Evolutionary conservation across 2,329 filamentous ascomycete genomes (phyloP).

Genomic region (Anisogramma anomala): DNA sequence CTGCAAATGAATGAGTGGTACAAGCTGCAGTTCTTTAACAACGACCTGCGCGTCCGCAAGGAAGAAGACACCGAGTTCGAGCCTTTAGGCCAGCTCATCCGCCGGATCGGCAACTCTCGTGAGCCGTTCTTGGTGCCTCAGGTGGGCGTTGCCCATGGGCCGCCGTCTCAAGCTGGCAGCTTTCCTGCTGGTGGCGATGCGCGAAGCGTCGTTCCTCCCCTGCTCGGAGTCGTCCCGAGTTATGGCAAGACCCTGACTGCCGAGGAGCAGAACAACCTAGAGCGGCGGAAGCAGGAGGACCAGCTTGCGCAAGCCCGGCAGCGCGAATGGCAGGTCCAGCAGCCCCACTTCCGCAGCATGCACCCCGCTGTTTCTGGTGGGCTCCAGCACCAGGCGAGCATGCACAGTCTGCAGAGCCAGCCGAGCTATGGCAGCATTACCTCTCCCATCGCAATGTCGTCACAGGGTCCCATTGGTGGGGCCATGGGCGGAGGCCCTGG

Average conservation of each 20-base stretch:
- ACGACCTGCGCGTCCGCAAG: constrained; percentile 89
- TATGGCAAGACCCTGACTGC: constrained; percentile 94
- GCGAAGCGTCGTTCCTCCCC: constrained; percentile 68
- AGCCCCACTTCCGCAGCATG: constrained; percentile 67
- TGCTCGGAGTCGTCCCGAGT: constrained; percentile 86
- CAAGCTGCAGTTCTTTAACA: constrained; percentile 94
- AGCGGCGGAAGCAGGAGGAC: constrained; percentile 94
- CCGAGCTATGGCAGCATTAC: constrained; percentile 92
- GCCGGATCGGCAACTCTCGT: constrained; percentile 90
- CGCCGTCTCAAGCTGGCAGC: constrained; percentile 42
- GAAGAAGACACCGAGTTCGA: constrained; percentile 90
- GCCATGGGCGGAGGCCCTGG: constrained; percentile 41
- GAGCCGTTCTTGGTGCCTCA: constrained; percentile 97
- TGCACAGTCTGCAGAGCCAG: constrained; percentile 91
- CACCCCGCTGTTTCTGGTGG: constrained; percentile 37
- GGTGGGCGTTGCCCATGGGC: constrained; percentile 86
- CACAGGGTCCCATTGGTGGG: constrained; percentile 42
- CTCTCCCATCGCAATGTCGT: constrained; percentile 58
- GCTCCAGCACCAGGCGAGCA: constrained; percentile 87
- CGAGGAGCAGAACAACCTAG: constrained; percentile 93
- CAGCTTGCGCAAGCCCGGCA: constrained; percentile 95
- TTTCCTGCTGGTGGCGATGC: constrained; percentile 35
- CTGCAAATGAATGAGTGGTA: constrained; percentile 99
- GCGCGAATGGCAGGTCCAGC: constrained; percentile 81
- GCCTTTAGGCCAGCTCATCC: constrained; percentile 84